Base-by-base conservation (phyloP, 768 basidiomycete genomes). In the Suillus sp. region DNA sequence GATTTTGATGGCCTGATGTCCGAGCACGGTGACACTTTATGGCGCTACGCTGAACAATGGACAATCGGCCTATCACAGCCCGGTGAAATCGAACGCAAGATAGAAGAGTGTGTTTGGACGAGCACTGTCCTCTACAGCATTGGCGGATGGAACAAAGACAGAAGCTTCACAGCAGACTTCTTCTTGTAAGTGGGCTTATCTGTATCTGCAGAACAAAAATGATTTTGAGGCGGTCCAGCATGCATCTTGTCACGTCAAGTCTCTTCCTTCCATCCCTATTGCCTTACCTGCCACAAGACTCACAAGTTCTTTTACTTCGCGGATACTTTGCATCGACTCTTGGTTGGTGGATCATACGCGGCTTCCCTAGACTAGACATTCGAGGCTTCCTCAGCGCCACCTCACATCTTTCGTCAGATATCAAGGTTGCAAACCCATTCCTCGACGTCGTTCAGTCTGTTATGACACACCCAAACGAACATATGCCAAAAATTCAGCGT, bases 51-150 rank as follows among this genome's bases (percentile, higher is more conserved):
- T 18, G 72, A 72, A 10, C 66, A 77, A 48, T 87, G 86, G 86
- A 78, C 71, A 4, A 50, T 81, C 25, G 74, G 83, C 61, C 62
- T 73, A 47, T 62, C 65, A 42, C 64, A 76, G 60, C 66, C 78
- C 43, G 67, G 75, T 37, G 77, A 80, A 65, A 66, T 86, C 7
- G 78, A 80, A n/a, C 71, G 77, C 20, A 91, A 89, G 71, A 78
- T 87, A 30, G 86, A 87, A 65, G 89, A 92, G 67, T 66, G 92
- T 4, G 69, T 77, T 6, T 92, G 88, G 85, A 73, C 81, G 20
- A 80, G 78, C 50, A 75, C 76, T 0, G 62, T 89, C n/a, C 66
- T 87, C 25, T 92, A 86, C 64, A 86, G 80, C 2, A 75, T 86
- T 22, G 82, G 80, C 7, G 88, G 85, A 4, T 85, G 80, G 78